Conservation (phyloP, 345 rosid genomes). For the Populus pruinosa region DNA sequence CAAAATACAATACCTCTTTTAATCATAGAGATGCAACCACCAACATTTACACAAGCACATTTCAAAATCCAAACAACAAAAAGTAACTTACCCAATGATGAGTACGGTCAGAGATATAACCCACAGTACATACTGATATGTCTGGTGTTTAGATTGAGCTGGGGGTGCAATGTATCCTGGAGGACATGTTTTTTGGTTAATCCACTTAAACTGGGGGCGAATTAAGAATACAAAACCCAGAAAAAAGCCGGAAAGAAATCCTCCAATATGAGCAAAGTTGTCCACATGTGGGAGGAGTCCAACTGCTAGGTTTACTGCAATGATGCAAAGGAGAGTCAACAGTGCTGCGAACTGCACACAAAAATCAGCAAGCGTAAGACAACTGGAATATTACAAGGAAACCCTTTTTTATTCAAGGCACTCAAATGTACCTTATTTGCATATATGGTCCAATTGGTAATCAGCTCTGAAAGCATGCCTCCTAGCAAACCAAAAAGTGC, state of each 20-base stretch:
- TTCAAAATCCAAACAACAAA: background rate
- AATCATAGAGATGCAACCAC: background rate
- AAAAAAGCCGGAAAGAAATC: conserved; percentile 79
- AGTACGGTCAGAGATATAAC: conserved; percentile 56
- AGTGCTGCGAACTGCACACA: conserved; percentile 56
- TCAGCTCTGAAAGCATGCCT: conserved; percentile 94
- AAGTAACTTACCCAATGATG: conserved; percentile 57
- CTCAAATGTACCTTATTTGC: conserved; percentile 57
- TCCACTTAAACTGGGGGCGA: conserved; percentile 89
- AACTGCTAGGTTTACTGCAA: conserved; percentile 72
- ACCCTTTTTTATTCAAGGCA: background rate
- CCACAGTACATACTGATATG: conserved; percentile 71
- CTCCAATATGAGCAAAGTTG: conserved; percentile 97
- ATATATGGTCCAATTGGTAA: conserved; percentile 94
- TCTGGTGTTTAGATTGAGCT: conserved; percentile 57
- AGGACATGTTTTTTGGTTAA: conserved; percentile 51
- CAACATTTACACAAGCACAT: background rate
- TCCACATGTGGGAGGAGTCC: conserved; percentile 97
- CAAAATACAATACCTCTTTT: background rate
- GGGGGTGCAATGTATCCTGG: conserved; percentile 31
- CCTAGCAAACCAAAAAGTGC: conserved; percentile 94
- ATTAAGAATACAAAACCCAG: conserved; percentile 84
- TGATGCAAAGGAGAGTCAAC: conserved; percentile 62
- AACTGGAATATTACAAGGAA: background rate
- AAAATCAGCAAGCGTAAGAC: conserved; percentile 7